A percentile compares a stretch with the other conserved stretches of the same genome.
These are phyloP conservation scores for Aspergillus cristatus DNA, from an alignment of 495 filamentous ascomycete genomes.

Conservation along the genomic window DNA sequence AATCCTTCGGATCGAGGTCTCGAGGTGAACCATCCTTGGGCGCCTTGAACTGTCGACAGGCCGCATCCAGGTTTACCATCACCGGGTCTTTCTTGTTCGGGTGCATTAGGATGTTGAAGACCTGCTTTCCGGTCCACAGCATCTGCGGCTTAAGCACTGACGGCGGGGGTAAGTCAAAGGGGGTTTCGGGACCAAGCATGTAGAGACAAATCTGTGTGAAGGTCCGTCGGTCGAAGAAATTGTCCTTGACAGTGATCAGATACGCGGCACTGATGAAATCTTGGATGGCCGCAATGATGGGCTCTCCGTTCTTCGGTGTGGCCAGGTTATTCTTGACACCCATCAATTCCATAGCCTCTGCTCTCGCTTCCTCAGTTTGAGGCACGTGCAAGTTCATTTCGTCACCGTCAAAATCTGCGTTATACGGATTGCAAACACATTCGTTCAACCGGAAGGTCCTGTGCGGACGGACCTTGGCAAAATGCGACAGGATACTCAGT, in stretches of 20 bases:
- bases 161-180: constrained; percentile 80
- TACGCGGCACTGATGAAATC: constrained; percentile 97
- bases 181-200: constrained; percentile 77
- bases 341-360: constrained; percentile 94
- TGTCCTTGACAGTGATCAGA: constrained; percentile 83
- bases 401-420: constrained; percentile 98
- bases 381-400: constrained; percentile 99
- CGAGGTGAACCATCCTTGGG: constrained; percentile 39
- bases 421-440: constrained; percentile 97
- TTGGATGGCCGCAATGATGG: constrained; percentile 95
- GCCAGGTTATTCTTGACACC: constrained; percentile 93
- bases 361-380: constrained; percentile 92
- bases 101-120: constrained; percentile 91
- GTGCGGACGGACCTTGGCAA: constrained; percentile 86
- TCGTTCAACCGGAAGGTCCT: constrained; percentile 96
- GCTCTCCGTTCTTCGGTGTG: constrained; percentile 95
- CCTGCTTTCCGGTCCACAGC: constrained; percentile 95
- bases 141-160: constrained; percentile 75
- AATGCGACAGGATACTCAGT: constrained; percentile 91
- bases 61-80: constrained; percentile 85
- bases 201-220: constrained; percentile 87
- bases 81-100: constrained; percentile 75
- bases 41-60: constrained; percentile 69
- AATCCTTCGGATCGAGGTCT: constrained; percentile 78
- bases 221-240: constrained; percentile 76